phyloP scores from a whole-genome alignment of 306 rosid species.

The Cicer bijugum region DNA sequence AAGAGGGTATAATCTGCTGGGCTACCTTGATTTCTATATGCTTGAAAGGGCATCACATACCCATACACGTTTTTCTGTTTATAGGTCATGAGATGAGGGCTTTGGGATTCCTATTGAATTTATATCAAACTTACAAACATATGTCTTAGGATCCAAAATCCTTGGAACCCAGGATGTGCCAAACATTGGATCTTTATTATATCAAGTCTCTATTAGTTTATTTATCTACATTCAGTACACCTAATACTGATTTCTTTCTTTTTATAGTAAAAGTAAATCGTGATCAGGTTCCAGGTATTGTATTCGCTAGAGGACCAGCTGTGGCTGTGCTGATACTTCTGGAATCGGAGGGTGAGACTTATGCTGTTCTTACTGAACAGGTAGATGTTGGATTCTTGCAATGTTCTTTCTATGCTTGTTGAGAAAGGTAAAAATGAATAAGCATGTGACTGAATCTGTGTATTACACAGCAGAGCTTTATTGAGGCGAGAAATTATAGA shows the following conservation, averaged over 20 bases:
- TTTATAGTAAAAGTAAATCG: constrained; percentile 51
- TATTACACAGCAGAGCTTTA: neutral
- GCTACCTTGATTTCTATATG: constrained; percentile 6
- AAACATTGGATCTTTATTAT: neutral
- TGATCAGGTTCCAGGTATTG: constrained; percentile 90
- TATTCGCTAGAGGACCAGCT: constrained; percentile 97
- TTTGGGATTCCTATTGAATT: constrained; percentile 25
- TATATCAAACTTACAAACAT: constrained; percentile 22
- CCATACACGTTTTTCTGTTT: neutral
- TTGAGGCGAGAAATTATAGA: neutral
- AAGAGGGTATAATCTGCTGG: constrained; percentile 27
- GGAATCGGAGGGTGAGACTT: constrained; percentile 78
- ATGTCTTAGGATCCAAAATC: constrained; percentile 20
- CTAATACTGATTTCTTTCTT: constrained; percentile 45
- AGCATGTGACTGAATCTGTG: neutral
- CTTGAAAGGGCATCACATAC: constrained; percentile 19
- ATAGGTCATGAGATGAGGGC: neutral
- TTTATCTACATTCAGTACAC: constrained; percentile 37
- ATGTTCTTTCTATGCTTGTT: constrained; percentile 6
- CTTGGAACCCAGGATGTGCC: constrained; percentile 12
- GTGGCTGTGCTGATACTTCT: constrained; percentile 82
- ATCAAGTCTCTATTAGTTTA: neutral
- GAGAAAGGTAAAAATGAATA: neutral
- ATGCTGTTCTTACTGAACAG: constrained; percentile 93
- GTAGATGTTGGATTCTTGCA: constrained; percentile 45